phyloP scores from a whole-genome alignment of 768 basidiomycete genomes.

The Serendipita sp. region DNA sequence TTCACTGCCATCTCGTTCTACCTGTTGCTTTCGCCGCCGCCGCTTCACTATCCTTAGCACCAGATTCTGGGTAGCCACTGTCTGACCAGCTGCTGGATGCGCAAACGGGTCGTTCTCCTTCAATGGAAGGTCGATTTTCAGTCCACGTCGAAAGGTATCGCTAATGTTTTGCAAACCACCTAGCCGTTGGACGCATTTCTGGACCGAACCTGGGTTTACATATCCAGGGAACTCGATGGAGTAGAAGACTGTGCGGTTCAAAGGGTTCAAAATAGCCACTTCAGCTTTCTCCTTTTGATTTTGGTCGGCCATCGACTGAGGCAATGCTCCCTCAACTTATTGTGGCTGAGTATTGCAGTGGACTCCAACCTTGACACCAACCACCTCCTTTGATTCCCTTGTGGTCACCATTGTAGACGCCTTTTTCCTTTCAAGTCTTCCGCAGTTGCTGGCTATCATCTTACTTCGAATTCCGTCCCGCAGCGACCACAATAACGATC shows the following conservation, averaged over 20 bases:
- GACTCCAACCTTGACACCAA: too few relatives aligned
- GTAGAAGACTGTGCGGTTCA: slow-evolving; percentile 35
- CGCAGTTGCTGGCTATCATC: too few relatives aligned
- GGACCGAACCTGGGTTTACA: slow-evolving; percentile 44
- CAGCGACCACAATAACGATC: too few relatives aligned
- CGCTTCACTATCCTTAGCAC: slow-evolving; percentile 69
- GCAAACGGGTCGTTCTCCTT: slow-evolving; percentile 60
- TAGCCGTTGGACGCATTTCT: slow-evolving; percentile 44
- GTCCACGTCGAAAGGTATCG: slow-evolving; percentile 55
- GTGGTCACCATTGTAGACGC: too few relatives aligned
- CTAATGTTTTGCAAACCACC: slow-evolving; percentile 61
- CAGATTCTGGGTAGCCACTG: slow-evolving; percentile 63
- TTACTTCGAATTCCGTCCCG: too few relatives aligned
- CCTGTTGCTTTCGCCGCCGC: slow-evolving; percentile 37
- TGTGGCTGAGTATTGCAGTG: too few relatives aligned
- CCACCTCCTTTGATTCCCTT: too few relatives aligned
- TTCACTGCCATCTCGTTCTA: slow-evolving; percentile 7
- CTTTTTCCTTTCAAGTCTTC: too few relatives aligned
- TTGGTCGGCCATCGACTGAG: too few relatives aligned
- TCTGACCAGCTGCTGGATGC: slow-evolving; percentile 72
- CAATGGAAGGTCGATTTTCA: slow-evolving; percentile 65
- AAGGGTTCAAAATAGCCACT: slow-evolving; percentile 14
- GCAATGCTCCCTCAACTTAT: too few relatives aligned
- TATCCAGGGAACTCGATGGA: slow-evolving; percentile 88
- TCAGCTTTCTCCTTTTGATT: neutral